phyloP scores from a whole-genome alignment of 2,329 filamentous ascomycete species.

The Raffaelea arxii region DNA sequence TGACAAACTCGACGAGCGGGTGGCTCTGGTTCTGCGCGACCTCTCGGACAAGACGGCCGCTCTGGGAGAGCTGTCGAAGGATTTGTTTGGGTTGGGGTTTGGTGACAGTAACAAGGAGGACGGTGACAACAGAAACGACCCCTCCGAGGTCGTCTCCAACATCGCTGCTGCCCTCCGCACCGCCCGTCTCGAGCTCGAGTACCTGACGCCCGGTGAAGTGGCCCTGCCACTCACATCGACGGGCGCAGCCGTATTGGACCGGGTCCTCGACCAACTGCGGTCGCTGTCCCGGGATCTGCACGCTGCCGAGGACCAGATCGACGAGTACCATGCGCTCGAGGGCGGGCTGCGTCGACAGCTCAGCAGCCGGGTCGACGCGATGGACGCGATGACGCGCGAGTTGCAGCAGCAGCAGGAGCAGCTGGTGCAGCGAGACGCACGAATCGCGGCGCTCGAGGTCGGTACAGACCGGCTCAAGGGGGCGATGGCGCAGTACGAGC shows the following conservation, averaged over 20 bases:
- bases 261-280: constrained; percentile 41
- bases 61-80: constrained; percentile 31
- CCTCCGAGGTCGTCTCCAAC: constrained; percentile 36
- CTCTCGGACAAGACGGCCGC: constrained; percentile 40
- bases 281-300: constrained; percentile 34
- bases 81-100: constrained; percentile 43
- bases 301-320: constrained; percentile 43
- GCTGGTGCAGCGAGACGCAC: constrained; percentile 18
- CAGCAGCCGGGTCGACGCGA: constrained; percentile 38
- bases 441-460: constrained; percentile 37
- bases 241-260: constrained; percentile 45
- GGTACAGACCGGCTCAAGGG: constrained; percentile 40
- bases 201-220: constrained; percentile 50
- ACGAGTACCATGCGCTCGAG: constrained; percentile 51
- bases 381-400: constrained; percentile 32
- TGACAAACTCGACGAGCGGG: constrained; percentile 29
- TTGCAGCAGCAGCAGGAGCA: constrained; percentile 13
- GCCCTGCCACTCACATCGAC: constrained; percentile 39
- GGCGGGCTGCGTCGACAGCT: constrained; percentile 47
- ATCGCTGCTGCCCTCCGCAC: constrained; percentile 42
- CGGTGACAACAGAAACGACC: constrained; percentile 24
- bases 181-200: constrained; percentile 52
- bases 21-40: constrained; percentile 32
- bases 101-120: constrained; percentile 33
- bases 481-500: constrained; percentile 41